These are phyloP conservation scores for Trichomonas tenax DNA, from an alignment of 208 protist species.

Conservation along the genomic window DNA sequence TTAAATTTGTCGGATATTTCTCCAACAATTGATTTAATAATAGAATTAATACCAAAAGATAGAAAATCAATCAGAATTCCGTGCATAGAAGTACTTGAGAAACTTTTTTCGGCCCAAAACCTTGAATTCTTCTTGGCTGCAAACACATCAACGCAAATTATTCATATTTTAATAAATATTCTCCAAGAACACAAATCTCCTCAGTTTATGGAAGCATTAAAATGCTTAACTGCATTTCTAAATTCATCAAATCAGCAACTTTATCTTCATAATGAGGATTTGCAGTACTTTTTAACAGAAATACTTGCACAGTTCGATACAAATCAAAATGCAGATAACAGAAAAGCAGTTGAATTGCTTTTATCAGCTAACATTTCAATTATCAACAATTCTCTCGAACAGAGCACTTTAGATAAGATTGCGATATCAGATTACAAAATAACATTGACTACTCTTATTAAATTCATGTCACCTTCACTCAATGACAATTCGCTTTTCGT, in stretches of 20 bases:
- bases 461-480: not conserved
- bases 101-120: not conserved
- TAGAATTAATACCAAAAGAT: not conserved
- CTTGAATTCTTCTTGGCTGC: not conserved
- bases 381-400: not conserved
- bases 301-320: not conserved
- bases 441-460: not conserved
- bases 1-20: not conserved
- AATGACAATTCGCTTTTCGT: not conserved
- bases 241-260: not conserved
- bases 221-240: not conserved
- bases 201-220: not conserved
- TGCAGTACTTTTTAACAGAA: not conserved
- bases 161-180: not conserved
- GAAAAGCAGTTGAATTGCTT: not conserved
- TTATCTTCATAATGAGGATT: not conserved
- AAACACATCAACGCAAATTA: not conserved
- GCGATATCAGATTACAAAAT: not conserved
- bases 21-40: not conserved
- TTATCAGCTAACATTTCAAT: not conserved
- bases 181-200: not conserved
- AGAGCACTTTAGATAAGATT: not conserved
- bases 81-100: not conserved
- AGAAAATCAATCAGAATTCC: not conserved
- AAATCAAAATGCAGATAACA: not conserved